Percentiles rank a stretch among this genome's conserved stretches.
Conservation (phyloP, 139 green algal genomes). For the Nannochloris sp. region DNA sequence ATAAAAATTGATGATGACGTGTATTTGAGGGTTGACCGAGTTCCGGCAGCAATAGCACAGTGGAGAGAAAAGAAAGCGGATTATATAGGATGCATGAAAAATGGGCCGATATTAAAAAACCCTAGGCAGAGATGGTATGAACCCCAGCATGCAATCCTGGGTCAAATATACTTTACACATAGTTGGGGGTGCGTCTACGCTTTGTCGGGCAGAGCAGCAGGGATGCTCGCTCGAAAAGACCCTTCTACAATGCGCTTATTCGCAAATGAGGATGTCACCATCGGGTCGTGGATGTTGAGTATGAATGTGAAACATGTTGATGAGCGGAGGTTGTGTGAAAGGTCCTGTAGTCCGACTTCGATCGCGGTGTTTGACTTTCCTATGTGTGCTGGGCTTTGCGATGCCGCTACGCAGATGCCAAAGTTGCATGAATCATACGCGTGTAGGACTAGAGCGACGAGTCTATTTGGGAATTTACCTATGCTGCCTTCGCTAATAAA, state of each 20-base stretch:
- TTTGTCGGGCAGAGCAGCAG: slow-evolving; percentile 33
- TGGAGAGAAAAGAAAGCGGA: slow-evolving; percentile 34
- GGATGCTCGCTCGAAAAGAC: slow-evolving; percentile 13
- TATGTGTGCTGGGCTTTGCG: slow-evolving; percentile 33
- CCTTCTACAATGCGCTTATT: slow-evolving; percentile 38
- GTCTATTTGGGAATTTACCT: neutral
- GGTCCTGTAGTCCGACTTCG: slow-evolving; percentile 17
- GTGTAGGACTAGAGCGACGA: neutral
- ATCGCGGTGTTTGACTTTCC: slow-evolving; percentile 41
- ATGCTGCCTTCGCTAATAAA: neutral
- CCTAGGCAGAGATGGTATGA: slow-evolving; percentile 43
- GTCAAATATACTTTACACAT: slow-evolving; percentile 51
- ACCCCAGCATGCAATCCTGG: slow-evolving; percentile 47
- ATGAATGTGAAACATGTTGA: slow-evolving; percentile 57
- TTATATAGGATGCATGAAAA: slow-evolving; percentile 71
- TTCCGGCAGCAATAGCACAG: slow-evolving; percentile 37
- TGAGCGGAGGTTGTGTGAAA: slow-evolving; percentile 49
- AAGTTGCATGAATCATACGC: slow-evolving; percentile 12
- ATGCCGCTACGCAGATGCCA: slow-evolving; percentile 20
- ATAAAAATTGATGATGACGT: slow-evolving; percentile 69
- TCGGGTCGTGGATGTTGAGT: slow-evolving; percentile 61
- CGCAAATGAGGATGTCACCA: slow-evolving; percentile 58
- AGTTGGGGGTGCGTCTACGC: slow-evolving; percentile 50
- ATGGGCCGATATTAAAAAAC: slow-evolving; percentile 32
- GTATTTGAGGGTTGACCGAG: slow-evolving; percentile 39